Base-by-base conservation (phyloP, 495 filamentous ascomycete species). In the Neurospora tetraspora region DNA sequence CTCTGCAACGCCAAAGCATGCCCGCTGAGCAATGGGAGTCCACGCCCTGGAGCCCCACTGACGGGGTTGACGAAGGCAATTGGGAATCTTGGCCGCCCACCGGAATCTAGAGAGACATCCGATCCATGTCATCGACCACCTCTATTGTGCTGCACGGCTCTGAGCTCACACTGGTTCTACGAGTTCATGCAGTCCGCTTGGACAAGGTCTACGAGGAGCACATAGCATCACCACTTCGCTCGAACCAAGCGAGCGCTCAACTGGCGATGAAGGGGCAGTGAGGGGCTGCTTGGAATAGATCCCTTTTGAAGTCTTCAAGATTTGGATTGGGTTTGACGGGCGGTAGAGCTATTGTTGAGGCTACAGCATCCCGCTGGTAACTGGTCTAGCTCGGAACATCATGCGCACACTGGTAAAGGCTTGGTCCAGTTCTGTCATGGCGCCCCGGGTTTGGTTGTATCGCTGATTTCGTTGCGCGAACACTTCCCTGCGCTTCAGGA, bases 351-450 rank as follows among this genome's bases (percentile, higher is more conserved):
- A n/a, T n/a, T n/a, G n/a, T n/a, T n/a, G n/a, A n/a, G n/a, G n/a
- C n/a, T n/a, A n/a, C n/a, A 47, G 43, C 7, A 10, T 1, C 1
- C 31, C 2, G 31, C 79, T 65, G 86, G 86, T 0, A 87, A 88
- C 69, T 87, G 85, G 82, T 82, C 84, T 2, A 76, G 75, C 38
- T 42, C 43, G 5, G 76, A 79, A 40, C 73, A 74, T 14, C 34
- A 59, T 39, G 73, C 70, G 11, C 23, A 37, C 1, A 45, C 68
- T 3, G 75, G 75, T 18, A 83, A 81, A 36, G 79, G 78, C 0
- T 82, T 90, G 3, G 88, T 91, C 4, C 90, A 91, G 79, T 87
- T 91, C 76, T 91, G 90, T 77, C 90, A 91, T 75, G 90, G 90
- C 18, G 89, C 87, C 3, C 88, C 90, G 1, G 90, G 89, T 0